A percentile compares a stretch with the other conserved stretches of the same genome.
Evolutionary conservation across 106 monocot species (phyloP).

Genomic region (Allium fistulosum): DNA sequence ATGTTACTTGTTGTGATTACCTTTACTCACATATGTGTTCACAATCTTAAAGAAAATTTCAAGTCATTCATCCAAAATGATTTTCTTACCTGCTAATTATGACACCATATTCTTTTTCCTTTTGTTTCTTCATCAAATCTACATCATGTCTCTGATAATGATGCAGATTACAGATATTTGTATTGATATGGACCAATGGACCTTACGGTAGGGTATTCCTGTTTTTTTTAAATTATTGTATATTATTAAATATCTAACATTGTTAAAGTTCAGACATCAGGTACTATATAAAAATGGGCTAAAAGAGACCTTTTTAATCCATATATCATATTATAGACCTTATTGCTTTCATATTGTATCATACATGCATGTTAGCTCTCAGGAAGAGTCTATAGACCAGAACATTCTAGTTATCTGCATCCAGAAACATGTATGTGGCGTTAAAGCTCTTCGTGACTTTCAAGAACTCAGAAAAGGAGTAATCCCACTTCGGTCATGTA

Average conservation of each 20-base stretch:
- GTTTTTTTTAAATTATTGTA: neutral
- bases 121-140: too few relatives aligned
- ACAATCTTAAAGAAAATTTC: too few relatives aligned
- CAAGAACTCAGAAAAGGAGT: constrained; percentile 46
- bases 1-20: too few relatives aligned
- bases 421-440: constrained; percentile 64
- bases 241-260: too few relatives aligned
- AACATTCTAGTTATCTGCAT: constrained; percentile 33
- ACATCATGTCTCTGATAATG: too few relatives aligned
- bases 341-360: neutral
- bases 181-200: too few relatives aligned
- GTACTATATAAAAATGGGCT: too few relatives aligned
- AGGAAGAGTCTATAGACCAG: constrained; percentile 45
- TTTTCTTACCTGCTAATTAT: neutral
- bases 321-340: neutral
- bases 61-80: neutral
- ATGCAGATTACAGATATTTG: too few relatives aligned
- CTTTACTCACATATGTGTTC: too few relatives aligned
- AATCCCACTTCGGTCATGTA: constrained; percentile 74
- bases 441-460: constrained; percentile 32
- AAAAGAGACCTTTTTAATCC: too few relatives aligned
- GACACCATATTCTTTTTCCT: too few relatives aligned
- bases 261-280: too few relatives aligned
- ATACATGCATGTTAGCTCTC: constrained; percentile 34
- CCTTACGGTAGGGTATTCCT: neutral